Percentiles rank a stretch among this genome's conserved stretches.
Evolutionary conservation across 2,329 filamentous ascomycete genomes (phyloP).

Genomic region (Cryphonectria naterciae): DNA sequence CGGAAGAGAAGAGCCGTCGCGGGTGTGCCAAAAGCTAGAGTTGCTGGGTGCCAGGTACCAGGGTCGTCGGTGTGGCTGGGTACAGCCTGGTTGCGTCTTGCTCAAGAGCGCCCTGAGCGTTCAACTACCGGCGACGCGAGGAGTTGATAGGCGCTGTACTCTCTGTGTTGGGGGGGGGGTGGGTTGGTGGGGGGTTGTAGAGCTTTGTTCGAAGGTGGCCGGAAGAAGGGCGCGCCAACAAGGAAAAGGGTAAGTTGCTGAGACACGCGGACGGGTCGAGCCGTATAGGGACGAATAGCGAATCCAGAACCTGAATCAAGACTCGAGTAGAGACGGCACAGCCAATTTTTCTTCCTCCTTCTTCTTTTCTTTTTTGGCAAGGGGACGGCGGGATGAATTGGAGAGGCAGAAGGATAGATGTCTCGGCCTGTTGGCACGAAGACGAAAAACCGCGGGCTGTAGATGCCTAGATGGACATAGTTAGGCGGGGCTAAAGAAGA

Average conservation of each 20-base stretch:
- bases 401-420: not conserved
- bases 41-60: not conserved
- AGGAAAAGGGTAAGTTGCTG: not conserved
- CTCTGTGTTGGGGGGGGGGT: too few relatives aligned
- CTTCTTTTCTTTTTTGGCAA: too few relatives aligned
- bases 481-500: not conserved
- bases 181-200: too few relatives aligned
- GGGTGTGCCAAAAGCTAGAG: not conserved
- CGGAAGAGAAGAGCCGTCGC: not conserved
- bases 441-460: not conserved
- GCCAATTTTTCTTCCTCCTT: not conserved
- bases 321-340: not conserved
- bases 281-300: slow-evolving; percentile 5
- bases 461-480: slow-evolving; percentile 4
- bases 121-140: not conserved
- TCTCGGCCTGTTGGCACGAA: not conserved
- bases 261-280: not conserved
- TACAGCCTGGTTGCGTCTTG: not conserved
- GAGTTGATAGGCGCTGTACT: too few relatives aligned
- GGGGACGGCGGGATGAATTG: not conserved
- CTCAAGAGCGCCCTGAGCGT: not conserved
- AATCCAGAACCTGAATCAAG: not conserved
- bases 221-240: not conserved
- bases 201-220: not conserved
- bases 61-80: slow-evolving; percentile 4